These are phyloP conservation scores for Russula olivacea DNA, from an alignment of 768 basidiomycete genomes.

Conservation along the genomic window DNA sequence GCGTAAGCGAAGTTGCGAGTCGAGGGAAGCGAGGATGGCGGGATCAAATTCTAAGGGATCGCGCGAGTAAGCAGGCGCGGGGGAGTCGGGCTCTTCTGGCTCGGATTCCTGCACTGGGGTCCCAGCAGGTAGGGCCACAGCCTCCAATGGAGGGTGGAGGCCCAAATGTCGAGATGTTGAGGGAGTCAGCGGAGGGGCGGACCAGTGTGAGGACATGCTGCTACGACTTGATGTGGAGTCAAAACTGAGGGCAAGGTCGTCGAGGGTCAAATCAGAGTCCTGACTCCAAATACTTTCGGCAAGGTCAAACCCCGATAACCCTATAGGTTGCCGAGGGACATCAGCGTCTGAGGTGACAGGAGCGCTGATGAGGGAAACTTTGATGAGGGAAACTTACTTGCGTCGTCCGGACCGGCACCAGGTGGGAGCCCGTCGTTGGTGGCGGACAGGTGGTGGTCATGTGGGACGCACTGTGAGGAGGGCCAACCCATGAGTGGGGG, in stretches of 20 bases:
- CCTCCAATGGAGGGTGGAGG: neutral
- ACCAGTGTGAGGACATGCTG: slow-evolving; percentile 14
- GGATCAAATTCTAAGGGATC: slow-evolving; percentile 18
- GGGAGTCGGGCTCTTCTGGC: slow-evolving; percentile 7
- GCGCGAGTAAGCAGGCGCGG: slow-evolving; percentile 17
- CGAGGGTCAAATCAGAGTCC: slow-evolving; percentile 20
- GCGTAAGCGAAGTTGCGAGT: slow-evolving; percentile 2
- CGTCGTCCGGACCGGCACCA: neutral
- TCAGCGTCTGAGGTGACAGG: slow-evolving; percentile 4
- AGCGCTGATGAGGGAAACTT: slow-evolving; percentile 14
- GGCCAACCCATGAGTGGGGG: neutral
- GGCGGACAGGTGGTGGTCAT: neutral
- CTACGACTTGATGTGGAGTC: slow-evolving; percentile 13
- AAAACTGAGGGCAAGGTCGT: slow-evolving; percentile 21
- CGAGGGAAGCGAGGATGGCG: slow-evolving; percentile 12
- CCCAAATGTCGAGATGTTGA: neutral
- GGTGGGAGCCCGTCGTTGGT: neutral
- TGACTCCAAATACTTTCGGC: slow-evolving; percentile 24
- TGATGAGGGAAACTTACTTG: slow-evolving; percentile 9
- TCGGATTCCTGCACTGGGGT: neutral
- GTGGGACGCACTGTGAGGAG: slow-evolving; percentile 1
- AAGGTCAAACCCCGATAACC: slow-evolving; percentile 20
- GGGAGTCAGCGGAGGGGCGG: slow-evolving; percentile 8
- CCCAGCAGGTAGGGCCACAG: neutral
- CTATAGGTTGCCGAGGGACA: neutral